These are phyloP conservation scores for Yamadazyma olivae DNA, from an alignment of 805 yeast genomes.

Conservation along the genomic window DNA sequence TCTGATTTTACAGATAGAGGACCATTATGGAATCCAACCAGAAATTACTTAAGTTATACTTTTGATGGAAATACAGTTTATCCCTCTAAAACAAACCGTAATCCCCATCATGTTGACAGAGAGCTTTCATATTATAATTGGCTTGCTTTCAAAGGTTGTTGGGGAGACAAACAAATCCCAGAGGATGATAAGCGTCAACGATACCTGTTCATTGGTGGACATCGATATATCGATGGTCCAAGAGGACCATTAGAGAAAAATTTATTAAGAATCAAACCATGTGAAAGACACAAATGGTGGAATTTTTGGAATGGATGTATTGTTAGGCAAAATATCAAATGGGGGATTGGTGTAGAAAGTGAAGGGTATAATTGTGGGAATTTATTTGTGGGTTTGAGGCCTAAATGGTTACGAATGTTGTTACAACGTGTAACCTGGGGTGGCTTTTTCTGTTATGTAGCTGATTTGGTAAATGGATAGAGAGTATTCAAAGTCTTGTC, in stretches of 20 bases:
- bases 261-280: conserved; percentile 63
- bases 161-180: conserved; percentile 83
- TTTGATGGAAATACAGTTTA: conserved; percentile 56
- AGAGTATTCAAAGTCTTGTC: no score
- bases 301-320: conserved; percentile 82
- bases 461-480: conserved; percentile 49
- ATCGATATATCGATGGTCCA: conserved; percentile 92
- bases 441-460: conserved; percentile 55
- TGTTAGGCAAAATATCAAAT: conserved; percentile 65
- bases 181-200: conserved; percentile 74
- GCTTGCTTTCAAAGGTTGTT: conserved; percentile 76
- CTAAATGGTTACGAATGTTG: conserved; percentile 45
- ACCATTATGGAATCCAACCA: conserved; percentile 89
- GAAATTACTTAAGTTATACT: conserved; percentile 78
- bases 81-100: conserved; percentile 39
- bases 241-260: conserved; percentile 84
- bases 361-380: conserved; percentile 85
- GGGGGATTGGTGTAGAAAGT: conserved; percentile 86
- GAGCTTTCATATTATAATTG: conserved; percentile 63
- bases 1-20: conserved; percentile 96
- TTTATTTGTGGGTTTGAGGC: conserved; percentile 51
- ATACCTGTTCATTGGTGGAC: conserved; percentile 81
- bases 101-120: conserved; percentile 47
- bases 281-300: conserved; percentile 93
- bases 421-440: conserved; percentile 57